Base-by-base conservation (phyloP, 2,329 filamentous ascomycete species). In the Tolypocladium album region DNA sequence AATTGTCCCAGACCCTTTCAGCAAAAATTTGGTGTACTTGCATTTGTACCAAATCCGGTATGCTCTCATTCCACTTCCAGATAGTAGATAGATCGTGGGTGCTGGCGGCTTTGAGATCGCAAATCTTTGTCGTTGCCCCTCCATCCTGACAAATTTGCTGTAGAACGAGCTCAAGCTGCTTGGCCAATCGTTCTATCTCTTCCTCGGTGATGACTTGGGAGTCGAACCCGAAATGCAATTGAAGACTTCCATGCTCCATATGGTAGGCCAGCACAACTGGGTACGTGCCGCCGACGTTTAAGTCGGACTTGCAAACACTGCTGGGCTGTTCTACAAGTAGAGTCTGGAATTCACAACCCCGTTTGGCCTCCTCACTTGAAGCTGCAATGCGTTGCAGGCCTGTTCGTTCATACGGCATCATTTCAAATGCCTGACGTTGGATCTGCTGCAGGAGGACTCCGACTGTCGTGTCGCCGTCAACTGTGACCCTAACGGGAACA, bases 371-470 rank as follows among this genome's bases (percentile, higher is more conserved):
- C 17, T 52, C 43, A 22, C 43, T 47, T 47, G 34, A 47, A 53
- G 39, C 6, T 63, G 31, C 36, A 31, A 65, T 65, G 5, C 20
- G 15, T 20, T 59, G 58, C 9, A 66, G 36, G 1, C 64, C 61
- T 9, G 60, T 62, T 20, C 64, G 62, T 38, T 65, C 61, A 39
- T 56, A 62, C 0, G 39, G 57, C 2, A 61, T 57, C 60, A 62
- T 62, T 4, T 61, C 59, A 0, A 57, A 22, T 17, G 59, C 55
- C 55, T 62, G 58, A 6, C 50, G 6, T 36, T 69, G 66, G 0
- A 68, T 27, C 1, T 66, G 64, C 24, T 76, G 67, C 17, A 85
- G 68, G 59, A 47, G 22, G 22, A 2, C 43, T 7, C 22, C 43
- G 15, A 47, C 43, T 3, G 43, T 47, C 22, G 5, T 15, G 43